Base-by-base conservation (phyloP, 2,329 filamentous ascomycete species). In the Bipolaris bicolor region DNA sequence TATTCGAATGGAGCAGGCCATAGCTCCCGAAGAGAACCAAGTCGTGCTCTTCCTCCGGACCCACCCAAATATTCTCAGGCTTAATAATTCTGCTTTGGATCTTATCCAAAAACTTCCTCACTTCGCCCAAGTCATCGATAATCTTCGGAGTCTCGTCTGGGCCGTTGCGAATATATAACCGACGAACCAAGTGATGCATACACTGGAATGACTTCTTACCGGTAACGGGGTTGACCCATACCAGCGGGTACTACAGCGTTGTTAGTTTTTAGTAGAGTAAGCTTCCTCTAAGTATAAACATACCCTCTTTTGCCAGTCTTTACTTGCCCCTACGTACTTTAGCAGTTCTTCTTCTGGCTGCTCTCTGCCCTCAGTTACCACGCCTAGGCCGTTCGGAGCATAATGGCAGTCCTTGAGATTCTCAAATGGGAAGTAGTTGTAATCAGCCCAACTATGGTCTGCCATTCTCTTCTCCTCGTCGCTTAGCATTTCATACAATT, bases 1-100 rank as follows among this genome's bases (percentile, higher is more conserved):
- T 55, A 39, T 55, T 55, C 4, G 46, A 50, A 18, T 55, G 46
- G n/a, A 55, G 50, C 5, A 55, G 31, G 15, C 46, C 46, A 31
- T 55, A 44, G 31, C 50, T 50, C 22, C 44, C 31, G 39, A 49
- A 55, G 9, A 50, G 46, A 15, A 50, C 46, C 3, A 55, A 7
- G 5, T 55, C 39, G 2, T 55, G 52, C n/a, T 50, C 46, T 45
- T 50, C 46, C 11, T 55, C 31, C 0, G 46, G 46, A 13, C 52
- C 46, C 7, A 50, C 39, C 46, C 39, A 55, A 20, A 55, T 50
- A 10, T 50, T 22, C 20, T 55, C 46, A n/a, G 52, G 52, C 46
- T 50, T 55, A 16, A 55, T 49, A n/a, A 55, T 45, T 15, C 52
- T 49, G 9, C 18, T 16, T 22, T 55, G 39, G 31, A 50, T 44